These are phyloP conservation scores for Posidonia oceanica DNA, from an alignment of 116 monocot species.

Conservation along the genomic window DNA sequence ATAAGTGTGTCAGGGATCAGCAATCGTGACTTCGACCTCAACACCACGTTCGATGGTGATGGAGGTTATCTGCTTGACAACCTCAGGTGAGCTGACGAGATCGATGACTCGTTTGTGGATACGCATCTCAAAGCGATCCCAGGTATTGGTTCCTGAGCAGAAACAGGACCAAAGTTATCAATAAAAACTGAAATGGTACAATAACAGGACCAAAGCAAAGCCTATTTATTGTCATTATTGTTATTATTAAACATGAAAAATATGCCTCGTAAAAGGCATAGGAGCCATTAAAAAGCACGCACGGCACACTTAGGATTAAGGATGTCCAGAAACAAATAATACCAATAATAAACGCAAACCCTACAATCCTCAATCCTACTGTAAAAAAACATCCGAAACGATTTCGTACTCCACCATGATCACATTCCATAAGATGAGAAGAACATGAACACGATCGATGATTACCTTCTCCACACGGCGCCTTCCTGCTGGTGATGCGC, in stretches of 20 bases:
- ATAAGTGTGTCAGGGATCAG: slow-evolving; percentile 15
- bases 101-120: slow-evolving; percentile 49
- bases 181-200: no score
- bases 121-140: slow-evolving; percentile 44
- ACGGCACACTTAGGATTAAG: neutral
- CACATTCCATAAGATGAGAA: neutral
- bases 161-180: no score
- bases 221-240: neutral
- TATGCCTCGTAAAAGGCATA: no score
- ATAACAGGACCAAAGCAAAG: no score
- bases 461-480: slow-evolving; percentile 43
- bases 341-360: neutral
- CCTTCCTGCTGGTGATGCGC: slow-evolving; percentile 35
- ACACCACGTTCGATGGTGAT: slow-evolving; percentile 75
- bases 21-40: slow-evolving; percentile 64
- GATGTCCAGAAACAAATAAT: neutral
- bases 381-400: neutral
- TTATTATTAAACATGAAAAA: no score
- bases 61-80: slow-evolving; percentile 69
- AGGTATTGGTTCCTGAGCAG: slow-evolving; percentile 42
- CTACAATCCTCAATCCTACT: neutral
- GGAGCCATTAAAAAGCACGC: no score
- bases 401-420: neutral
- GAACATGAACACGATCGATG: neutral
- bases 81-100: slow-evolving; percentile 50